These are phyloP conservation scores for Panicum virgatum DNA, from an alignment of 202 grass and related monocot genomes.

Conservation along the genomic window DNA sequence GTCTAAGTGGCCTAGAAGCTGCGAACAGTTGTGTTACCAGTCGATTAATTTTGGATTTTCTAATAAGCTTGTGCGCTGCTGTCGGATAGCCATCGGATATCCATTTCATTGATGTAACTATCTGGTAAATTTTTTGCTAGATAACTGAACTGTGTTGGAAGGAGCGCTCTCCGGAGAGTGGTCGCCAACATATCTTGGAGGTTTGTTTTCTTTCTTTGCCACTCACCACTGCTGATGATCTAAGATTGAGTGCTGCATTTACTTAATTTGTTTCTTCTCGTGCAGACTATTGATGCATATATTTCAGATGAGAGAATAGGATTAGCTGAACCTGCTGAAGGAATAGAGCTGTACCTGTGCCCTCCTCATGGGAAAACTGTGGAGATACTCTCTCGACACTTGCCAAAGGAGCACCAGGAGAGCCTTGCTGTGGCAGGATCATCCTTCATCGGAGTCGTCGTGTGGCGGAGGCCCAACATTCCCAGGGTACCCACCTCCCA, in stretches of 20 bases:
- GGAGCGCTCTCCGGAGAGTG: slow-evolving; percentile 74
- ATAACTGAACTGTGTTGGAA: slow-evolving; percentile 84
- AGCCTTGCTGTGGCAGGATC: slow-evolving; percentile 45
- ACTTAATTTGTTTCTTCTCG: slow-evolving; percentile 30
- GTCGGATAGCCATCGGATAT: background rate
- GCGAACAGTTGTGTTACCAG: background rate
- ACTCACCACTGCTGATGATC: background rate
- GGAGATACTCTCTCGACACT: slow-evolving; percentile 61
- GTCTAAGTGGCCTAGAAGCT: background rate
- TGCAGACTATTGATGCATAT: slow-evolving; percentile 88
- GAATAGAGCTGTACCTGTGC: slow-evolving; percentile 91
- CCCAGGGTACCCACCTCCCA: slow-evolving; percentile 53
- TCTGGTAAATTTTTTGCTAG: slow-evolving; percentile 41
- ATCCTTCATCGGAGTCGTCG: slow-evolving; percentile 72
- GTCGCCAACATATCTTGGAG: slow-evolving; percentile 70
- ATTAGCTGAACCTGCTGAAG: slow-evolving; percentile 80
- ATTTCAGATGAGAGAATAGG: slow-evolving; percentile 86
- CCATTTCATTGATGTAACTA: background rate
- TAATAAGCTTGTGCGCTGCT: background rate
- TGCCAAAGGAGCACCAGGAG: slow-evolving; percentile 74
- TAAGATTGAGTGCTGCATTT: background rate
- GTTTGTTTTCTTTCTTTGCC: slow-evolving; percentile 45
- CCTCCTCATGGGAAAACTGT: slow-evolving; percentile 69
- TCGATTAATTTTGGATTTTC: background rate
- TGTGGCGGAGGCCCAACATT: slow-evolving; percentile 74